Conservation (phyloP, 164 flowering plant species). For the Santalum album region DNA sequence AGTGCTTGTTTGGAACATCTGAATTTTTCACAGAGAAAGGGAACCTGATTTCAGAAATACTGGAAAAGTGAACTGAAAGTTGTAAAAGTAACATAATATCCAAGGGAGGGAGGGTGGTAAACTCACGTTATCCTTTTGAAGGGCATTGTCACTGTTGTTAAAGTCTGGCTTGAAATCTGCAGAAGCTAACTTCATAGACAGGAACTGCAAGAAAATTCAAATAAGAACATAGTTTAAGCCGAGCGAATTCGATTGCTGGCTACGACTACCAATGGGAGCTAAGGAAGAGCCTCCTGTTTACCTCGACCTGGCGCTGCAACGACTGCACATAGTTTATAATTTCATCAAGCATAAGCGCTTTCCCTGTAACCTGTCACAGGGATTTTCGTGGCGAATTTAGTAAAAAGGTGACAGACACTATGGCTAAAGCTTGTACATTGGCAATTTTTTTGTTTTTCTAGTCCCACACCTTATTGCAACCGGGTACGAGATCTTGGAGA, state of each 20-base stretch:
- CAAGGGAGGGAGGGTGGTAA: background rate
- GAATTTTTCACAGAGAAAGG: background rate
- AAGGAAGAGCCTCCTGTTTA: background rate
- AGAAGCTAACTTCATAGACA: background rate
- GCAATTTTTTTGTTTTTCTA: too few relatives aligned
- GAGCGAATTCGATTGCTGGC: too few relatives aligned
- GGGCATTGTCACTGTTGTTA: background rate
- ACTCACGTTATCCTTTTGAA: background rate
- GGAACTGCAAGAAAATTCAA: background rate
- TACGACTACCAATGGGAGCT: too few relatives aligned
- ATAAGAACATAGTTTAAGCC: background rate
- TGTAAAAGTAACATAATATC: background rate
- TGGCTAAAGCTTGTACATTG: background rate
- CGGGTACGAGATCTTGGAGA: constrained; percentile 1
- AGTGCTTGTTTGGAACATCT: background rate
- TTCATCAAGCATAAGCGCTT: constrained; percentile 5
- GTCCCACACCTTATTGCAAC: background rate
- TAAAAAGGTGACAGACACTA: background rate
- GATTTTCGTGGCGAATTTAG: background rate
- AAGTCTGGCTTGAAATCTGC: background rate
- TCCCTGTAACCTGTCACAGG: constrained; percentile 1
- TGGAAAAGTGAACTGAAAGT: too few relatives aligned
- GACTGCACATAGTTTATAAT: constrained; percentile 7
- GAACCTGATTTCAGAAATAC: background rate
- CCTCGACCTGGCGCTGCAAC: constrained; percentile 5